Base-by-base conservation (phyloP, 345 rosid species). In the Cardamine resedifolia region DNA sequence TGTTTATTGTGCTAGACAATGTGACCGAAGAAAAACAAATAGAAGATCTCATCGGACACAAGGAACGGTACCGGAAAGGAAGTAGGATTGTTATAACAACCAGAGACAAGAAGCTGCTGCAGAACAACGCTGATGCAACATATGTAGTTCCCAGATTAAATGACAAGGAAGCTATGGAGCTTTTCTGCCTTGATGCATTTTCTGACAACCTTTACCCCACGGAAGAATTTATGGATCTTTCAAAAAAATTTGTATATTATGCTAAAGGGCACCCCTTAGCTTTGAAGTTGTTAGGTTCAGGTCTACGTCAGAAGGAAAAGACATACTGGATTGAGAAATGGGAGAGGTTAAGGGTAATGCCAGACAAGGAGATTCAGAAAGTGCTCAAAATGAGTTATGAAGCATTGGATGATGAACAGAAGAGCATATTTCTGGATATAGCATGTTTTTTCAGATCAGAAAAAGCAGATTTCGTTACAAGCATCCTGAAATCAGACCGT, bases 391-490 rank as follows among this genome's bases (percentile, higher is more conserved):
- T 8, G 52, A 81, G 86, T 4, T 83, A 50, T 23, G 71, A 83
- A 26, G 71, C 18, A 10, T 27, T 83, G 0, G 53, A 71, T 39
- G 67, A 67, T 31, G 20, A 76, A 10, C 59, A 71, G 28, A 71
- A 74, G 72, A 11, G 11, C 6, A 43, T 82, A 2, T 85, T 82
- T 72, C 64, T 80, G 3, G 86, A 82, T 31, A 78, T 85, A 7
- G 83, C 84, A 11, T 78, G 80, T 43, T 78, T 82, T 61, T 80
- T 80, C 23, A 75, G 44, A 0, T 75, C 81, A 0, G 51, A 34
- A 1, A 24, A 33, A 10, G 27, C 5, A 23, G 63, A 80, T 11
- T 7, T 10, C 3, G 61, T 80, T 21, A 8, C 10, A 0, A 34
- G 53, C 31, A 71, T 80, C 1, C 41, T 80, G 5, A 75, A 65